Evolutionary conservation across 208 protist genomes (phyloP).

Genomic region (Balamuthia mandrillaris): DNA sequence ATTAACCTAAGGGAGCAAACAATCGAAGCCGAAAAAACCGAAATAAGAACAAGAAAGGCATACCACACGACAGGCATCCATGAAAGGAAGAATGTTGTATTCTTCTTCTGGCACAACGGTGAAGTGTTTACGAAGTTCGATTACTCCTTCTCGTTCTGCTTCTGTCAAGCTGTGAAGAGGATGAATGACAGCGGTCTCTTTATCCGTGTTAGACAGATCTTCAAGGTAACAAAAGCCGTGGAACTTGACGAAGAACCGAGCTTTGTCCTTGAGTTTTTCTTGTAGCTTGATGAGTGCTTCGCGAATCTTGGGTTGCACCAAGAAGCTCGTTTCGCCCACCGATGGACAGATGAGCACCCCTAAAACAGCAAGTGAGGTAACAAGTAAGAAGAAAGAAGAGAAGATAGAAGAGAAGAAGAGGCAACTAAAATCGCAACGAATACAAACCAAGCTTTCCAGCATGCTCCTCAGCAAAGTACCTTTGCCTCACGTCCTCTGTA

Average conservation of each 20-base stretch:
- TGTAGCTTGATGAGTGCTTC: neutral
- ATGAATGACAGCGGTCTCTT: neutral
- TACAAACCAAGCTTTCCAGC: no score
- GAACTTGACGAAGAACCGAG: constrained; percentile 35
- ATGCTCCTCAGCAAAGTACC: no score
- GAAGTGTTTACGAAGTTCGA: constrained; percentile 22
- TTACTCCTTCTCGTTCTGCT: constrained; percentile 5
- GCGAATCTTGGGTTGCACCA: no score
- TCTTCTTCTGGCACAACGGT: neutral
- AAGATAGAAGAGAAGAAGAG: no score
- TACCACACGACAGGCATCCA: constrained; percentile 9
- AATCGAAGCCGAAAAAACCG: neutral
- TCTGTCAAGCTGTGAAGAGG: constrained; percentile 6
- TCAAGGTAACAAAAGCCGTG: constrained; percentile 37
- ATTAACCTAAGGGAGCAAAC: no score
- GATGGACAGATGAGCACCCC: constrained; percentile 28
- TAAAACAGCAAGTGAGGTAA: no score
- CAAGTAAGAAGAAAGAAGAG: no score
- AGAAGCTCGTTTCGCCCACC: constrained; percentile 24
- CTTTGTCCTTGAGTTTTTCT: constrained; percentile 11
- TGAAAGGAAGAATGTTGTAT: constrained; percentile 35
- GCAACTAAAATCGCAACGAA: no score
- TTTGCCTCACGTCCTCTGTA: no score
- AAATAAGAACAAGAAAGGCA: neutral
- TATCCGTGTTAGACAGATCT: neutral